Evolutionary conservation across 768 basidiomycete species (phyloP), one percentile per base, ranked within the genome.

Genomic region (Collybia nuda): DNA sequence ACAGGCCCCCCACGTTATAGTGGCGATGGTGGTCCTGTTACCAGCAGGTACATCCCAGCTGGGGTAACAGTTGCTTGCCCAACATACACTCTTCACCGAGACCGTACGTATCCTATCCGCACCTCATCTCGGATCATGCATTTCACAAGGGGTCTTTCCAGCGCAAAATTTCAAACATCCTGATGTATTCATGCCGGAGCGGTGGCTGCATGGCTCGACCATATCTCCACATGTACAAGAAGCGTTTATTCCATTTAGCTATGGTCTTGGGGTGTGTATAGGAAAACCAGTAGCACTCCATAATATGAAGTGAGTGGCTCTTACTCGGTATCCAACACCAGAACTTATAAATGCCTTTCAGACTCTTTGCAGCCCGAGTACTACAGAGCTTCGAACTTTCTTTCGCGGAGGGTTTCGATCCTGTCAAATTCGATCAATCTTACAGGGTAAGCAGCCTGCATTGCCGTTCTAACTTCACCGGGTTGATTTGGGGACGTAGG

Each of bases 221-320:
- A 22, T 41, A 2, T 18, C 39, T 7, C 53, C 51, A 9, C 57
- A 54, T 24, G 53, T 53, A 24, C 49, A 22, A 38, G 54, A 54
- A 41, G 61, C 55, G 3, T 62, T 52, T 52, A 52, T 63, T 29
- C 61, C 59, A 1, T 65, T 62, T 28, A 49, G 50, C 29, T 53
- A 53, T 24, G 62, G 63, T 15, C 51, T 47, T 1, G 60, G 58
- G 2, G 54, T 58, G 1, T 65, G 63, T 47, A 58, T 62, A 21
- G 63, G 62, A 12, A 65, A 62, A 29, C 56, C 59, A 1, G 62
- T 64, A 12, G 60, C 59, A 3, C 50, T 64, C n/a, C 52, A 61
- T 40, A 61, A 64, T 37, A 63, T 62, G 58, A 64, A 64, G 63
- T 64, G 4, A 35, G 44, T 44, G 3, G 5, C 11, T 18, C 6